These are phyloP conservation scores for Aspergillus intermedius DNA, from an alignment of 2,329 filamentous ascomycete species.

Conservation along the genomic window DNA sequence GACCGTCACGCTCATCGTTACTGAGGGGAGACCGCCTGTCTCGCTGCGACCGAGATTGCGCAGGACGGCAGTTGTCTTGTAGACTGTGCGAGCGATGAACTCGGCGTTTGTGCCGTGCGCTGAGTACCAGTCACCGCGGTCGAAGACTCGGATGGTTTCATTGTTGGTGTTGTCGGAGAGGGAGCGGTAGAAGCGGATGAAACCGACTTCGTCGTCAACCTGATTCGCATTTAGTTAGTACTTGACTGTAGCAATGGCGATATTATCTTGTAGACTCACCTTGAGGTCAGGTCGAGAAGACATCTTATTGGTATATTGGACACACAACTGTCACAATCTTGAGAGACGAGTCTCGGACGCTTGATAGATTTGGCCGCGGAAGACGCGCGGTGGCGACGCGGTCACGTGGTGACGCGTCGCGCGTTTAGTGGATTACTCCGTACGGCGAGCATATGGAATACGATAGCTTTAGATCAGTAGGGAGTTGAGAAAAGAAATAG, in stretches of 20 bases:
- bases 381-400: constrained; percentile 21
- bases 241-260: constrained; percentile 4
- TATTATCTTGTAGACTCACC: constrained; percentile 37
- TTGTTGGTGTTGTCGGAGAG: constrained; percentile 55
- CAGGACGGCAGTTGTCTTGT: constrained; percentile 95
- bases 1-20: constrained; percentile 91
- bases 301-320: constrained; percentile 44
- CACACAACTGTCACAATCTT: neutral
- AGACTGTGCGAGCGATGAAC: constrained; percentile 59
- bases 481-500: neutral
- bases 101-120: constrained; percentile 46
- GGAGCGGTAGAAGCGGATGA: constrained; percentile 94
- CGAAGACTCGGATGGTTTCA: constrained; percentile 77
- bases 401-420: constrained; percentile 32
- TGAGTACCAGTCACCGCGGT: constrained; percentile 91
- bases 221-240: constrained; percentile 26
- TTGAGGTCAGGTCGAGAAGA: constrained; percentile 66
- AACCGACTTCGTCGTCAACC: constrained; percentile 95
- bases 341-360: neutral
- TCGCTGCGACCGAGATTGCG: constrained; percentile 80
- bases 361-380: neutral
- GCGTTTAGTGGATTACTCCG: constrained; percentile 15
- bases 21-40: constrained; percentile 79
- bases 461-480: neutral
- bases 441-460: neutral